Conservation (phyloP, 148 eudicot species). For the Selenicereus undatus region DNA sequence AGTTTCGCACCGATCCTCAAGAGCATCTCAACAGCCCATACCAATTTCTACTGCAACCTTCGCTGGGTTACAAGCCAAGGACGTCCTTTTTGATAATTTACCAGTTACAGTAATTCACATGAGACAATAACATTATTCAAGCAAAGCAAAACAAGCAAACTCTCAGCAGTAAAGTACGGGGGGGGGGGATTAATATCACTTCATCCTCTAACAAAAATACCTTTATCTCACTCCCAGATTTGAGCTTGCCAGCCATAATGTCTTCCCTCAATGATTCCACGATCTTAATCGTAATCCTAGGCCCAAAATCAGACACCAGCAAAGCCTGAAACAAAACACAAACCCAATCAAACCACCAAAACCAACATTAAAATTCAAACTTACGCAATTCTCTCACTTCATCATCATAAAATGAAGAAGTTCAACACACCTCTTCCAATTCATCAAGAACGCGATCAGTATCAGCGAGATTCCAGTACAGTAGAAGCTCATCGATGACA, state of each 20-base stretch:
- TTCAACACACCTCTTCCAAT: constrained; percentile 70
- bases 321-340: constrained; percentile 47
- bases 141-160: too few species aligned
- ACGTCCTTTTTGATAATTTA: neutral
- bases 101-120: too few species aligned
- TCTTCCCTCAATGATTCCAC: constrained; percentile 91
- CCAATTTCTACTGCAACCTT: neutral
- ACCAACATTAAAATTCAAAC: neutral
- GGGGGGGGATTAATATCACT: too few species aligned
- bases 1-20: neutral
- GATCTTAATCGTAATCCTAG: constrained; percentile 78
- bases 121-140: too few species aligned
- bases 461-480: constrained; percentile 89
- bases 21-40: neutral
- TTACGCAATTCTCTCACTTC: neutral
- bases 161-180: too few species aligned
- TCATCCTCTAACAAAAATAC: constrained; percentile 27
- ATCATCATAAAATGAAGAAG: neutral
- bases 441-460: constrained; percentile 92
- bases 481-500: constrained; percentile 80
- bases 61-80: neutral
- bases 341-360: neutral
- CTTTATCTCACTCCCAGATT: constrained; percentile 94
- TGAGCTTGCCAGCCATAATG: constrained; percentile 92
- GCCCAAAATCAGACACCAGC: constrained; percentile 95